These are phyloP conservation scores for Geranium brycei DNA, from an alignment of 345 rosid species.

Conservation along the genomic window DNA sequence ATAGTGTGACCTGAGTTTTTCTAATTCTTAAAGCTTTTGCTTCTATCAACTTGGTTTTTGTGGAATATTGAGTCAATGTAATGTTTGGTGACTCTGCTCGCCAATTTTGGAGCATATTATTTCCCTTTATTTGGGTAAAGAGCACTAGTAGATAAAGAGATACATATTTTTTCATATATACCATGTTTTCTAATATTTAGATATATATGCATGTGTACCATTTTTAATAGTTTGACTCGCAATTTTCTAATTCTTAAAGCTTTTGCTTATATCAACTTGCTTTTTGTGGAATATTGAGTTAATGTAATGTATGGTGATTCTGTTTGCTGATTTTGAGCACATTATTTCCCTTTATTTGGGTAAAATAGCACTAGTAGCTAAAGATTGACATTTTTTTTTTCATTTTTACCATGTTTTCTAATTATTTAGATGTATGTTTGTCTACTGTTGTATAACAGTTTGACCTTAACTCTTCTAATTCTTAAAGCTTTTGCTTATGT, in stretches of 20 bases:
- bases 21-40: background rate
- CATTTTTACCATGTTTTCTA: constrained; percentile 1
- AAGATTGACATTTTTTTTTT: background rate
- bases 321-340: background rate
- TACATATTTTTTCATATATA: no score
- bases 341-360: no score
- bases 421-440: background rate
- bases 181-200: constrained; percentile 1
- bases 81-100: background rate
- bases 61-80: no score
- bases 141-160: no score
- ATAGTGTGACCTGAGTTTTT: no score
- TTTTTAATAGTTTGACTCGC: background rate
- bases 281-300: no score
- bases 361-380: no score
- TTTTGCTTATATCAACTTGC: background rate
- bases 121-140: no score
- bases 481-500: background rate
- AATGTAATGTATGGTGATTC: background rate
- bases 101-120: background rate
- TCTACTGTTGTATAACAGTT: background rate
- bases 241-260: background rate
- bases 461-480: background rate
- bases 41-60: background rate
- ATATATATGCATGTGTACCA: background rate